Evolutionary conservation across 108 stramenopile genomes (phyloP).

Genomic region (Discostella stelligeroides): DNA sequence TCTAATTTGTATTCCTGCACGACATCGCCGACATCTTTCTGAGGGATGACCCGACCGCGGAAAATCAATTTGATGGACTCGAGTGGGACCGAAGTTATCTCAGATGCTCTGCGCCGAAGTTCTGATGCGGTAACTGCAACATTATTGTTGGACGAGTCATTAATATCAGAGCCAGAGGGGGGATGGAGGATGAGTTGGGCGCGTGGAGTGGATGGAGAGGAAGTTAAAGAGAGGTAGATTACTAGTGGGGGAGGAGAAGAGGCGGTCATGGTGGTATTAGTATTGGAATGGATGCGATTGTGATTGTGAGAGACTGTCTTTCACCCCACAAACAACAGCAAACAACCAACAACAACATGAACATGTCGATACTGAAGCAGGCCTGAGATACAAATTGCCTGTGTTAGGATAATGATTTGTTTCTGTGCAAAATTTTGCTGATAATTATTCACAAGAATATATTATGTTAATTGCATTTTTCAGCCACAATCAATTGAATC

Average conservation of each 20-base stretch:
- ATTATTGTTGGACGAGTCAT: too few relatives aligned
- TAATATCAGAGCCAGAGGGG: background rate
- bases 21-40: slow-evolving; percentile 54
- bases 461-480: too few relatives aligned
- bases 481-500: too few relatives aligned
- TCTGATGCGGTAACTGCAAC: slow-evolving; percentile 40
- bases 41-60: slow-evolving; percentile 75
- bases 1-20: slow-evolving; percentile 71
- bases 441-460: too few relatives aligned
- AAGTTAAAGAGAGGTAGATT: slow-evolving; percentile 47
- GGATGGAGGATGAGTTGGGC: slow-evolving; percentile 23
- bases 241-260: background rate
- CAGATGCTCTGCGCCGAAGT: slow-evolving; percentile 49
- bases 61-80: slow-evolving; percentile 69
- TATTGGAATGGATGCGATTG: too few relatives aligned
- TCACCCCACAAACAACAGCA: too few relatives aligned
- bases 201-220: slow-evolving; percentile 46
- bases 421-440: too few relatives aligned
- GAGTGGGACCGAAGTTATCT: slow-evolving; percentile 74
- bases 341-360: too few relatives aligned
- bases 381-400: too few relatives aligned
- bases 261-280: slow-evolving; percentile 22
- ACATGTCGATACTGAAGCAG: too few relatives aligned
- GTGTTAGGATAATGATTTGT: too few relatives aligned
- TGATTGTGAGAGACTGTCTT: too few relatives aligned